Conservation (phyloP, 495 filamentous ascomycete species). For the Aspergillus nanangensis region DNA sequence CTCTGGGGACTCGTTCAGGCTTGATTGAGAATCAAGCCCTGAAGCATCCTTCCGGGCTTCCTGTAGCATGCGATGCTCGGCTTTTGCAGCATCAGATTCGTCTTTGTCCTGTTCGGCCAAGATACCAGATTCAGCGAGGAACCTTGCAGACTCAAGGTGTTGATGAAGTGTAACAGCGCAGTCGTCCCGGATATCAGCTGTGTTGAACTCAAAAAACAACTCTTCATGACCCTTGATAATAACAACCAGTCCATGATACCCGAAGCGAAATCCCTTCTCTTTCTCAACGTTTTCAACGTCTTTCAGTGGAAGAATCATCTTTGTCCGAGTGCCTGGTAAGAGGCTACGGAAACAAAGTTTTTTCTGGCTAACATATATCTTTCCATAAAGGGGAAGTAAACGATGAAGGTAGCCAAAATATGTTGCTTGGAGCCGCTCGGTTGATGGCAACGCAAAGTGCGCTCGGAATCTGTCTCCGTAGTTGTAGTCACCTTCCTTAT, state of each 20-base stretch:
- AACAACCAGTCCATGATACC: slow-evolving; percentile 86
- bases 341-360: slow-evolving; percentile 92
- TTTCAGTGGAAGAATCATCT: slow-evolving; percentile 84
- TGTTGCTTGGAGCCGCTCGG: slow-evolving; percentile 82
- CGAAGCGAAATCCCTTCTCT: slow-evolving; percentile 91
- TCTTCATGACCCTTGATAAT: slow-evolving; percentile 94
- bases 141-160: slow-evolving; percentile 66
- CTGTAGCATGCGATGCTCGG: slow-evolving; percentile 77
- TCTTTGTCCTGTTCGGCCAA: slow-evolving; percentile 65
- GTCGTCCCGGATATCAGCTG: slow-evolving; percentile 76
- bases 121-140: slow-evolving; percentile 66
- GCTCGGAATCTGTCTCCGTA: slow-evolving; percentile 74
- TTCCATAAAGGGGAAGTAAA: slow-evolving; percentile 90
- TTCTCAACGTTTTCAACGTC: slow-evolving; percentile 94
- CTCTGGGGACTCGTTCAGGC: slow-evolving; percentile 39
- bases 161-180: slow-evolving; percentile 78
- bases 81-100: slow-evolving; percentile 71
- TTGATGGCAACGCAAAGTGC: slow-evolving; percentile 82
- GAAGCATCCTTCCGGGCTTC: slow-evolving; percentile 65
- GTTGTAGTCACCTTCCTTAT: slow-evolving; percentile 57
- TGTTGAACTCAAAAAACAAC: slow-evolving; percentile 90
- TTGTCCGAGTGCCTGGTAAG: slow-evolving; percentile 84
- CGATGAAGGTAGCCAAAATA: slow-evolving; percentile 87
- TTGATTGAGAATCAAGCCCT: slow-evolving; percentile 47
- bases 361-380: slow-evolving; percentile 90